Evolutionary conservation across 148 eudicot genomes (phyloP), one percentile per base, ranked within the genome.

Genomic region (Dianthus caryophyllus): DNA sequence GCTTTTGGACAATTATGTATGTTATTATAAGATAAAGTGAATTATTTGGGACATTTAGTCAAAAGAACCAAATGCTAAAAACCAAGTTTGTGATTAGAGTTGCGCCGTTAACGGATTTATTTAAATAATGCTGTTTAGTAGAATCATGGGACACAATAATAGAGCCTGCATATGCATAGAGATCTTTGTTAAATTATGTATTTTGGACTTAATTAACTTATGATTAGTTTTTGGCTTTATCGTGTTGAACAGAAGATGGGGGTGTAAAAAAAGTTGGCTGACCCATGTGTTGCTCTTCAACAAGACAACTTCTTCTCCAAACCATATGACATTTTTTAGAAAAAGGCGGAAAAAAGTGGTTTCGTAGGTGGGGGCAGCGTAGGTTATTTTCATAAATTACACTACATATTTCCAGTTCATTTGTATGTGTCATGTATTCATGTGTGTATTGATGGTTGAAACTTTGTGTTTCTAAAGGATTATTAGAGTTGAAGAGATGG

Each of bases 281-380:
- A 67, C 72, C 78, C 81, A 78, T 78, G 75, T 78, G 81, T 74
- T 74, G 31, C 29, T 66, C 65, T 44, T 74, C 53, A 43, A 65
- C 33, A 66, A 26, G 61, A 43, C 75, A 78, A 73, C 55, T 58
- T 44, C 58, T 77, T 64, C n/a, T 26, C 30, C 20, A 39, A n/a
- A 62, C 59, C 27, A 64, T 41, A 39, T 69, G 70, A 39, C 65
- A n/a, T 10, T 70, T 60, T 46, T 38, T 62, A 59, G 62, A 58
- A 20, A 62, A 39, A 61, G 13, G 52, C 61, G 31, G 20, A 4
- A 50, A 17, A 29, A 18, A 60, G 62, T 38, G 29, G 46, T 36
- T 67, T 10, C 55, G 67, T 49, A 49, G 62, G 61, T 49, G 66
- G 58, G 71, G 58, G 50, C 50, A n/a, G 50, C 60, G 63, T 52